These are phyloP conservation scores for Cenchrus americanus DNA, from an alignment of 176 grass and related monocot species.

Conservation along the genomic window DNA sequence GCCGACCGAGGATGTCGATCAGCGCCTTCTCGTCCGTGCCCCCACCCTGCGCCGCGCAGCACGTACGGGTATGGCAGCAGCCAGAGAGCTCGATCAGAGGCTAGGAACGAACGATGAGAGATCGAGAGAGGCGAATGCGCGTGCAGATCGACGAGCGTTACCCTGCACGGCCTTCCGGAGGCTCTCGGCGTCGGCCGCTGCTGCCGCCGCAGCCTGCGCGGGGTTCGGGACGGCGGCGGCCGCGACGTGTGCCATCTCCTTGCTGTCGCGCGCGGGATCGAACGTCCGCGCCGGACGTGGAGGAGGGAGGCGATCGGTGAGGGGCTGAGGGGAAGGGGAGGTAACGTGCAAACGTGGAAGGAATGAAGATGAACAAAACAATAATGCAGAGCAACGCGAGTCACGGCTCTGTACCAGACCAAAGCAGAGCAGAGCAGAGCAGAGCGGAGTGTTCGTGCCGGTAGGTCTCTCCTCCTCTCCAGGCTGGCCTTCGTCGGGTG, in stretches of 20 bases:
- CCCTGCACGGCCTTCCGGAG: constrained; percentile 59
- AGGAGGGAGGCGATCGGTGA: constrained; percentile 13
- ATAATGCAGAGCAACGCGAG: too few relatives aligned
- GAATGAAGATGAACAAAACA: too few relatives aligned
- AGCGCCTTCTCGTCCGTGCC: constrained; percentile 67
- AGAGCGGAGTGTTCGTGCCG: too few relatives aligned
- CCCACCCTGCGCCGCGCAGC: constrained; percentile 43
- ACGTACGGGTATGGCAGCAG: too few relatives aligned
- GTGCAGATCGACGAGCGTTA: not conserved
- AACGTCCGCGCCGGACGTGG: not conserved
- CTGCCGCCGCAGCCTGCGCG: constrained; percentile 8
- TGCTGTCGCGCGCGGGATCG: not conserved
- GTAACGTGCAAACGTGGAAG: not conserved
- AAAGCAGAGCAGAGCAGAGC: too few relatives aligned
- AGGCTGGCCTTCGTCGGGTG: too few relatives aligned
- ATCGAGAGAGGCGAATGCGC: not conserved
- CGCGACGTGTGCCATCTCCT: constrained; percentile 52
- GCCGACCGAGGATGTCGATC: constrained; percentile 54
- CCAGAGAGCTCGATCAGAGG: not conserved
- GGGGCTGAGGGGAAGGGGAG: not conserved
- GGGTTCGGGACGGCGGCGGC: constrained; percentile 40
- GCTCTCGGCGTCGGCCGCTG: constrained; percentile 42
- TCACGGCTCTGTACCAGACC: too few relatives aligned
- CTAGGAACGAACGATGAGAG: not conserved
- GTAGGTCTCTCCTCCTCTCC: too few relatives aligned